A percentile compares a stretch with the other conserved stretches of the same genome.
These are phyloP conservation scores for Leishmania amazonensis DNA, from an alignment of 208 protist genomes.

Conservation along the genomic window DNA sequence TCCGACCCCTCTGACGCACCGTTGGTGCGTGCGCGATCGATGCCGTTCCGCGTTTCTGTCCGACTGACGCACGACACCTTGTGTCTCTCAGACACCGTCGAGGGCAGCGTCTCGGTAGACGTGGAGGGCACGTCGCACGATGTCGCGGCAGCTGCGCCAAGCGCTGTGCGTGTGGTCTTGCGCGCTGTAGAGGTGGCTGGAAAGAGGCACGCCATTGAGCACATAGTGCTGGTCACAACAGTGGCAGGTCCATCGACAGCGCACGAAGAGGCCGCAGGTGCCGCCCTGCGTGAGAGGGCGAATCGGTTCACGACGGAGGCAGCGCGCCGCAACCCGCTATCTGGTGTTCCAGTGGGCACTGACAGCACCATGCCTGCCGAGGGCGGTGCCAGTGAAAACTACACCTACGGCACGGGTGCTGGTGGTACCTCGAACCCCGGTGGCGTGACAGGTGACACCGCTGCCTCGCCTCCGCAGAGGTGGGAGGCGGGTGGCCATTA, in stretches of 20 bases:
- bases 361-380: no score
- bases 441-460: background rate
- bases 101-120: conserved; percentile 3
- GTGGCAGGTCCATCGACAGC: background rate
- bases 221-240: background rate
- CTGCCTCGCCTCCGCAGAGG: background rate
- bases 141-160: background rate
- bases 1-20: background rate
- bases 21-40: background rate
- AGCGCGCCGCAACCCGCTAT: conserved; percentile 5
- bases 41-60: conserved; percentile 9
- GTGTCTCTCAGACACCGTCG: conserved; percentile 6
- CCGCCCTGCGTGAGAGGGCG: background rate
- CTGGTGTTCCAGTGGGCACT: background rate
- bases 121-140: background rate
- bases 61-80: background rate
- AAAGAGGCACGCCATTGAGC: background rate
- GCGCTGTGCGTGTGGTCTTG: conserved; percentile 14
- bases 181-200: conserved; percentile 7
- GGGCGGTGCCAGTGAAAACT: background rate
- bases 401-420: background rate
- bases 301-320: conserved; percentile 2
- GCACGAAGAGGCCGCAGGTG: background rate
- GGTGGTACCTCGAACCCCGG: background rate
- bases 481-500: conserved; percentile 19